Evolutionary conservation across 2,329 filamentous ascomycete genomes (phyloP).

Genomic region (Clonostachys byssicola): DNA sequence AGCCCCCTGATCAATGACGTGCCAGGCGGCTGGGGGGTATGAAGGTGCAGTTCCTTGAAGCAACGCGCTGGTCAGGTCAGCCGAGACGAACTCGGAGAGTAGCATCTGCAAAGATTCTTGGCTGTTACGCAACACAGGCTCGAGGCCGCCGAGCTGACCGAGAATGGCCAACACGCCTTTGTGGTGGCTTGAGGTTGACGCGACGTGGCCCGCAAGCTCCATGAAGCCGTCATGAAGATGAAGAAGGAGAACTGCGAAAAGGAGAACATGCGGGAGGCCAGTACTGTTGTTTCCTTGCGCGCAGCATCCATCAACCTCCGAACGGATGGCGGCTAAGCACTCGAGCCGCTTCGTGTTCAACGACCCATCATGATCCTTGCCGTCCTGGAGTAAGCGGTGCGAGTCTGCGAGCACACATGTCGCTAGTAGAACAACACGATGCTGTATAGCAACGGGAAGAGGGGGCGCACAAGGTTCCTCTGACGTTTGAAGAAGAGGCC

Average conservation of each 20-base stretch:
- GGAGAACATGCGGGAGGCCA: conserved; percentile 14
- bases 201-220: conserved; percentile 17
- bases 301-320: conserved; percentile 23
- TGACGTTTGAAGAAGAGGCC: conserved; percentile 20
- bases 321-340: conserved; percentile 21
- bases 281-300: conserved; percentile 7
- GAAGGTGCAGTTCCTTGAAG: conserved; percentile 29
- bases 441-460: conserved; percentile 18
- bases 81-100: conserved; percentile 35
- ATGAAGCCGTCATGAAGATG: conserved; percentile 34
- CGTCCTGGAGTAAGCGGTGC: conserved; percentile 21
- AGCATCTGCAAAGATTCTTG: conserved; percentile 27
- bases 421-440: conserved; percentile 22
- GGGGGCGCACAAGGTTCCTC: conserved; percentile 20
- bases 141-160: conserved; percentile 19
- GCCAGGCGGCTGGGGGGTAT: conserved; percentile 29
- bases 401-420: conserved; percentile 24
- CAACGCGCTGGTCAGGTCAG: conserved; percentile 34
- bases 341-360: conserved; percentile 16
- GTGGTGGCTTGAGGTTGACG: conserved; percentile 26
- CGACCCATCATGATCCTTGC: conserved; percentile 14
- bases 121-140: conserved; percentile 10
- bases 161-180: conserved; percentile 28
- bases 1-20: conserved; percentile 27
- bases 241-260: conserved; percentile 35